Conservation (phyloP, 1,284 basidiomycete genomes). For the Ustilago shanxiensis region DNA sequence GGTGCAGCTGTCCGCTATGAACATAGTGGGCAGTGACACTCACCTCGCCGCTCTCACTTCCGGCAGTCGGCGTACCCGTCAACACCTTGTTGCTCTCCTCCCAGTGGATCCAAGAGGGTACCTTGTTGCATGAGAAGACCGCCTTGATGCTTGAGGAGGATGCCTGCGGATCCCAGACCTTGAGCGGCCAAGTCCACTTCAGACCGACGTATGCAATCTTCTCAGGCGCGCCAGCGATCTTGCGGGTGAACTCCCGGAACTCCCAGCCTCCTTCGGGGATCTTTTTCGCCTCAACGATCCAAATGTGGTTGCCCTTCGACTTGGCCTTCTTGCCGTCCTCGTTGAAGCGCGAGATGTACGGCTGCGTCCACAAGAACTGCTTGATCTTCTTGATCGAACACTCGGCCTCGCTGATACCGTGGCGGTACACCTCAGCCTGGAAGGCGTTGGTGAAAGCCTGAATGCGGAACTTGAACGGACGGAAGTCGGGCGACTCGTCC, state of each 20-base stretch:
- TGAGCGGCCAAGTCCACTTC: slow-evolving; percentile 92
- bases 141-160: slow-evolving; percentile 76
- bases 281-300: slow-evolving; percentile 97
- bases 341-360: slow-evolving; percentile 96
- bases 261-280: slow-evolving; percentile 80
- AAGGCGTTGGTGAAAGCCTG: slow-evolving; percentile 98
- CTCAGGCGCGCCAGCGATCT: slow-evolving; percentile 62
- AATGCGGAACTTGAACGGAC: slow-evolving; percentile 99
- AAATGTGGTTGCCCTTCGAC: slow-evolving; percentile 99
- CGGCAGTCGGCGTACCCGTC: slow-evolving; percentile 55
- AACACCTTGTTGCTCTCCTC: slow-evolving; percentile 74
- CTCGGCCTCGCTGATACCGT: slow-evolving; percentile 73
- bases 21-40: slow-evolving; percentile 64
- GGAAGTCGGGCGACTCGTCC: slow-evolving; percentile 89
- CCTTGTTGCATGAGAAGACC: slow-evolving; percentile 80
- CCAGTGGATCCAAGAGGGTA: slow-evolving; percentile 90
- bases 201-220: slow-evolving; percentile 78
- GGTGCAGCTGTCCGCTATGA: slow-evolving; percentile 61
- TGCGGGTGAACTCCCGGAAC: slow-evolving; percentile 86
- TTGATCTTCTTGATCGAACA: slow-evolving; percentile 78
- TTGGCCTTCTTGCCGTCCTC: slow-evolving; percentile 99
- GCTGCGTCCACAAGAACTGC: slow-evolving; percentile 92
- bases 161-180: slow-evolving; percentile 94
- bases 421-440: slow-evolving; percentile 81
- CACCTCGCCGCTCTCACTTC: slow-evolving; percentile 57